Evolutionary conservation across 768 basidiomycete genomes (phyloP), one percentile per base, ranked within the genome.

Genomic region (Russula sp.): DNA sequence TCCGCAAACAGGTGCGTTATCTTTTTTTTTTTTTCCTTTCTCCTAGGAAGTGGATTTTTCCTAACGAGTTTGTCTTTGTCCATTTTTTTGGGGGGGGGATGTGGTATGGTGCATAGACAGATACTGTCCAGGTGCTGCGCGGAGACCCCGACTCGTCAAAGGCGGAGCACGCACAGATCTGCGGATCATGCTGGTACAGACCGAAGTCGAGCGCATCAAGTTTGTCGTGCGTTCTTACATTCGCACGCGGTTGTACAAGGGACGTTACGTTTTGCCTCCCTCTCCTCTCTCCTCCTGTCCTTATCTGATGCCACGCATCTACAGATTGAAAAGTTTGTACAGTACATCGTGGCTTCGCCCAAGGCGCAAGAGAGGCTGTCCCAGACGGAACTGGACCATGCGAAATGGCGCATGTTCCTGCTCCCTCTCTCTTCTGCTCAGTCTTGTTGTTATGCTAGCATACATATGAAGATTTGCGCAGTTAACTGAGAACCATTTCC

Each of bases 181-280:
- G 64, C 80, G 92, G 67, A 90, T 96, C 39, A 88, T 93, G 79
- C 86, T 98, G 57, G 94, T 91, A 0, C 92, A 95, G 75, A 95
- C 92, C 0, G 94, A 98, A 74, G 84, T 96, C 68, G 94, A 98
- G 72, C 84, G 95, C 45, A 90, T 93, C 69, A 95, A 94, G 74
- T 98, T 94, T 71, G 83, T 96, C 59, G 84, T 97, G 31, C 77
- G 94, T 61, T 91, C 92, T 1, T 98, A 96, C 72, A 82, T 96
- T 6, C 82, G 95, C 27, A 91, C 89, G 34, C 79, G 94, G 63
- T 73, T 96, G 56, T 86, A 82, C 78, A 98, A 98, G 83, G 52
- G 39, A n/a, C 39, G 11, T 6, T 16, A 2, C 22, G 2, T 35
- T n/a, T 5, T 44, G 6, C 5, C n/a, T 2, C 32, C 10, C 2